Evolutionary conservation across 768 basidiomycete genomes (phyloP).

Genomic region (Stropharia rugosoannulata): DNA sequence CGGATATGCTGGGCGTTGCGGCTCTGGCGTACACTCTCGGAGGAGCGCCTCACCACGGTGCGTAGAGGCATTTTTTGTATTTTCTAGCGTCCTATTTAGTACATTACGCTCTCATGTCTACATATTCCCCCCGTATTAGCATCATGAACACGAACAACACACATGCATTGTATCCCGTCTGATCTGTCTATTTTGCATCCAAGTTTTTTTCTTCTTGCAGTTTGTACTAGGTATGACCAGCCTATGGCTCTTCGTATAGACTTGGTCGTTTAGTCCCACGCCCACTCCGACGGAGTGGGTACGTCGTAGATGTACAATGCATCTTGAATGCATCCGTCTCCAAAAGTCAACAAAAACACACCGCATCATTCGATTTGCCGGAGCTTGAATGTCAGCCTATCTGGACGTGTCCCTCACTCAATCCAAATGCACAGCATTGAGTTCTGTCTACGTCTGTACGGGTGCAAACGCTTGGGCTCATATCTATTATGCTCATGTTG

Average conservation of each 20-base stretch:
- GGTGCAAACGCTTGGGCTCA: no score
- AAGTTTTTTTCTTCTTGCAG: no score
- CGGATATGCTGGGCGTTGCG: no score
- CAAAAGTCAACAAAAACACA: conserved; percentile 16
- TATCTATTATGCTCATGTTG: no score
- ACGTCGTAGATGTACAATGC: background rate
- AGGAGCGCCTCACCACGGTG: background rate
- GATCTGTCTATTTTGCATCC: no score
- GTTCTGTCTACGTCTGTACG: no score
- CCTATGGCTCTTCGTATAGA: no score
- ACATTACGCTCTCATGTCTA: background rate
- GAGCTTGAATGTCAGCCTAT: background rate
- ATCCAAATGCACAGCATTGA: no score
- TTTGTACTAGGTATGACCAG: no score
- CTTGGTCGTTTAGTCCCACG: no score
- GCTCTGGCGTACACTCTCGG: no score
- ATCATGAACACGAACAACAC: background rate
- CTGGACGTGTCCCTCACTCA: no score
- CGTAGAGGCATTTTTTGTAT: conserved; percentile 8
- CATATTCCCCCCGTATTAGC: background rate
- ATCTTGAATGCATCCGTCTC: background rate
- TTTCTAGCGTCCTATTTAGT: background rate
- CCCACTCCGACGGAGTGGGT: background rate
- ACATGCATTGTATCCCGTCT: background rate
- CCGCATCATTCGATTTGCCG: conserved; percentile 14